Evolutionary conservation across 2,329 filamentous ascomycete species (phyloP), one percentile per base, ranked within the genome.

Genomic region (Pseudopyricularia javanii): DNA sequence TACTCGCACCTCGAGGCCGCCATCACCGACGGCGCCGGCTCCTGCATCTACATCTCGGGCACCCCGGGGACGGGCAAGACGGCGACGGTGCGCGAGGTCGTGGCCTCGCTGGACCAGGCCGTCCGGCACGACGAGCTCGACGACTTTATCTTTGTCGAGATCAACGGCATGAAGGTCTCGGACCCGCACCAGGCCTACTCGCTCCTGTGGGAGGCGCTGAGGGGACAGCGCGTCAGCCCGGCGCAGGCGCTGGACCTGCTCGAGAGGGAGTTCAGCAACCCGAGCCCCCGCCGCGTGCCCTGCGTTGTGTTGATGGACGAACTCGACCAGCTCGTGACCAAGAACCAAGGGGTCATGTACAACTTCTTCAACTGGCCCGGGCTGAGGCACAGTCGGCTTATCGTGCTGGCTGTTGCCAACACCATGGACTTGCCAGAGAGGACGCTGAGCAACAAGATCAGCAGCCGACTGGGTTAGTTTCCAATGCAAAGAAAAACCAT

Each of bases 311-410:
- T 98, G 50, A 98, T 98, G 93, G 93, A 98, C 63, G 93, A 98
- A 69, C 77, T 98, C 49, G 93, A 98, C 65, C 93, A 98, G 69
- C 79, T 98, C 7, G 94, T 98, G 5, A 98, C 93, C 12, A 93
- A 91, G 64, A 97, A 95, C 62, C 94, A 98, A 67, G 91, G 88
- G n/a, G 93, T 98, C 69, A 98, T 98, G 93, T 98, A 98, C 72
- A 98, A 98, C 68, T 98, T 98, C 68, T 98, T 98, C 78, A 98
- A 98, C 64, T 98, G 93, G 93, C 93, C 93, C 4, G 87, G 88
- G 11, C 74, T 97, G 52, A 81, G 88, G 50, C 91, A 98, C 68
- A 95, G 89, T 52, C 82, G 91, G 49, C 76, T 98, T 47, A 96
- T 98, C 66, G 94, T 98, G 7, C 80, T 98, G 7, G 94, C 94